Percentiles rank a stretch among this genome's conserved stretches.
Conservation (phyloP, 169 alveolate genomes). For the Haemoproteus tartakovskyi region DNA sequence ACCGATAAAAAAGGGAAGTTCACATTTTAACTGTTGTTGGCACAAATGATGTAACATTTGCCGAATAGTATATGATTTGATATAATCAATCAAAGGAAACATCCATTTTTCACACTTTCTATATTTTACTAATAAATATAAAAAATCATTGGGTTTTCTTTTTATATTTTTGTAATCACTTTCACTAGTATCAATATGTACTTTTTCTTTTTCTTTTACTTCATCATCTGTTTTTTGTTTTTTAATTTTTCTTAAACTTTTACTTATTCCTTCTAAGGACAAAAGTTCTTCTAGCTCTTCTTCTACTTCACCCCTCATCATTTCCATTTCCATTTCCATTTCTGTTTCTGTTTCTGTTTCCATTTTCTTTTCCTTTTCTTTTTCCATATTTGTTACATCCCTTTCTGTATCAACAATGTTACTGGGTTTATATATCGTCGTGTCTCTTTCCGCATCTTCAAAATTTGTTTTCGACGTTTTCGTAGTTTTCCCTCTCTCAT, state of each 20-base stretch:
- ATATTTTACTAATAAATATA: conserved; percentile 71
- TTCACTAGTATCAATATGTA: conserved; percentile 13
- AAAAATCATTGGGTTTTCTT: conserved; percentile 68
- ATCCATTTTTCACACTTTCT: conserved; percentile 67
- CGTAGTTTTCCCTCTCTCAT: conserved; percentile 15
- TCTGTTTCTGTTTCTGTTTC: no score
- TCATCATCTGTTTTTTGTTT: conserved; percentile 13
- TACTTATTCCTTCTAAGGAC: conserved; percentile 48
- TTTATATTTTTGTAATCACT: conserved; percentile 64
- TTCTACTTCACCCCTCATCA: no score
- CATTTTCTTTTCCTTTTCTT: not conserved
- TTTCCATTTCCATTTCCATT: no score
- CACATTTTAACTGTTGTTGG: conserved; percentile 67
- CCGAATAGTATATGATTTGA: conserved; percentile 68
- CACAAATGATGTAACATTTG: conserved; percentile 72
- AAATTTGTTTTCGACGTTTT: not conserved
- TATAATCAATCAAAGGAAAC: conserved; percentile 74
- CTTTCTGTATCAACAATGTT: not conserved
- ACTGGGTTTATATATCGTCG: not conserved
- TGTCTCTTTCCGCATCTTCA: not conserved
- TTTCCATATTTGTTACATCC: not conserved
- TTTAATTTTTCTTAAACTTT: conserved; percentile 10
- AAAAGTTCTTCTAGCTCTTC: conserved; percentile 39
- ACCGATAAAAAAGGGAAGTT: conserved; percentile 73
- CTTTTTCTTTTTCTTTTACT: conserved; percentile 3